These are phyloP conservation scores for Lipomyces japonicus DNA, from an alignment of 805 yeast species.

Conservation along the genomic window DNA sequence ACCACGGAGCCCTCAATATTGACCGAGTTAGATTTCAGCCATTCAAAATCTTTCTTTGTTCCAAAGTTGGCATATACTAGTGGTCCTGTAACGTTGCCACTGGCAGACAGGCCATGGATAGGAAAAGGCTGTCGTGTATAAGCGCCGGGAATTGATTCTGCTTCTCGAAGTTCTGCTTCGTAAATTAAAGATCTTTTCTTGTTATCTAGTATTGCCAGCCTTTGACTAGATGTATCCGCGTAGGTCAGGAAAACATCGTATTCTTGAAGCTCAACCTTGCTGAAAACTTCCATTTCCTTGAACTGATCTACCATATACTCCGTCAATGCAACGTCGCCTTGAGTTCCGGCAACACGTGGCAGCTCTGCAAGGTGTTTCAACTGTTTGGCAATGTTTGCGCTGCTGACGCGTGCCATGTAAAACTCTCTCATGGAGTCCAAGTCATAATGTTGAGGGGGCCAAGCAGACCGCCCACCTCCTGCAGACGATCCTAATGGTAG, in stretches of 20 bases:
- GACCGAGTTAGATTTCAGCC: slow-evolving; percentile 46
- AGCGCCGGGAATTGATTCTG: slow-evolving; percentile 16
- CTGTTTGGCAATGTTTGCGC: slow-evolving; percentile 57
- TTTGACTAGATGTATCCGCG: slow-evolving; percentile 45
- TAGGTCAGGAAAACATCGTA: slow-evolving; percentile 60
- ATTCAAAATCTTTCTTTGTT: slow-evolving; percentile 53
- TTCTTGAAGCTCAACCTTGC: slow-evolving; percentile 47
- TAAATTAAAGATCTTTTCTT: slow-evolving; percentile 55
- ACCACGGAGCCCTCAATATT: slow-evolving; percentile 57
- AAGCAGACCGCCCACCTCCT: slow-evolving; percentile 6
- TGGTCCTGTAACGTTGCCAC: slow-evolving; percentile 67
- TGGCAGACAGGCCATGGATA: slow-evolving; percentile 70
- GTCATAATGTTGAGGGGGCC: slow-evolving; percentile 54
- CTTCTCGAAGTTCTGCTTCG: slow-evolving; percentile 15
- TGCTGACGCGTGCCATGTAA: slow-evolving; percentile 51
- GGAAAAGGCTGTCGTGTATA: slow-evolving; percentile 37
- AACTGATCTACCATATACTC: slow-evolving; percentile 60
- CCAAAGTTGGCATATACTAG: slow-evolving; percentile 70
- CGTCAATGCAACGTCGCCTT: slow-evolving; percentile 74
- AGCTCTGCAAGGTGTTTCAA: slow-evolving; percentile 69
- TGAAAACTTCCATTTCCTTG: slow-evolving; percentile 31
- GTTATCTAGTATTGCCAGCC: slow-evolving; percentile 5
- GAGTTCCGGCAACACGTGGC: slow-evolving; percentile 86
- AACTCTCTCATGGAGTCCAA: slow-evolving; percentile 49
- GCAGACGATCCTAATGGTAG: slow-evolving; percentile 38